Percentiles rank a stretch among this genome's conserved stretches.
Evolutionary conservation across 176 grass and related monocot species (phyloP).

Genomic region (Neostapfia colusana): DNA sequence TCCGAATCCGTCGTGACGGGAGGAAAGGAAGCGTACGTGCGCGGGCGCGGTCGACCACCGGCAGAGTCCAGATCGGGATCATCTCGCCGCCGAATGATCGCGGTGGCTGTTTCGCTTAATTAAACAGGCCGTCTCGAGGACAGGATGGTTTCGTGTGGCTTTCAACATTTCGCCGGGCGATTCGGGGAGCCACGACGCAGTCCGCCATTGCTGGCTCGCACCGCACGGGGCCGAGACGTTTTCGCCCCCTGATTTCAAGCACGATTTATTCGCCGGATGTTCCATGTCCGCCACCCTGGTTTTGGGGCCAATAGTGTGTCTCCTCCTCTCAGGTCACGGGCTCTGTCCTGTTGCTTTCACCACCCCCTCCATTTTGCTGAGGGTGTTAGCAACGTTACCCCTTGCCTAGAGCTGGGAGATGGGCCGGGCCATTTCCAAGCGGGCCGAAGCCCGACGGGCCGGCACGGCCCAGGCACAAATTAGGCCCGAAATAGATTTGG

Average conservation of each 20-base stretch:
- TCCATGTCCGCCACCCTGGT: too few species aligned
- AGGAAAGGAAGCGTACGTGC: background rate
- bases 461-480: too few species aligned
- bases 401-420: too few species aligned
- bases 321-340: too few species aligned
- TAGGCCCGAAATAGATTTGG: too few species aligned
- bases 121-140: background rate
- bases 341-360: slow-evolving; percentile 20
- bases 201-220: slow-evolving; percentile 3
- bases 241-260: background rate
- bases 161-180: slow-evolving; percentile 20
- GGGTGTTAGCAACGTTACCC: slow-evolving; percentile 26
- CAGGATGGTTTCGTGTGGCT: background rate
- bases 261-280: slow-evolving; percentile 8
- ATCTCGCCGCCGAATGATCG: slow-evolving; percentile 4
- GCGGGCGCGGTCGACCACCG: background rate
- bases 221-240: background rate
- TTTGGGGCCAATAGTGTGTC: background rate
- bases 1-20: slow-evolving; percentile 8
- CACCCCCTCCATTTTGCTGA: slow-evolving; percentile 32
- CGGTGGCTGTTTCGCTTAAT: background rate
- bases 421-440: too few species aligned
- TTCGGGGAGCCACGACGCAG: slow-evolving; percentile 28
- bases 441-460: too few species aligned
- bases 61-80: slow-evolving; percentile 18